Evolutionary conservation across 192 early-diverging fungal species (phyloP).

Genomic region (Linderina pennispora): DNA sequence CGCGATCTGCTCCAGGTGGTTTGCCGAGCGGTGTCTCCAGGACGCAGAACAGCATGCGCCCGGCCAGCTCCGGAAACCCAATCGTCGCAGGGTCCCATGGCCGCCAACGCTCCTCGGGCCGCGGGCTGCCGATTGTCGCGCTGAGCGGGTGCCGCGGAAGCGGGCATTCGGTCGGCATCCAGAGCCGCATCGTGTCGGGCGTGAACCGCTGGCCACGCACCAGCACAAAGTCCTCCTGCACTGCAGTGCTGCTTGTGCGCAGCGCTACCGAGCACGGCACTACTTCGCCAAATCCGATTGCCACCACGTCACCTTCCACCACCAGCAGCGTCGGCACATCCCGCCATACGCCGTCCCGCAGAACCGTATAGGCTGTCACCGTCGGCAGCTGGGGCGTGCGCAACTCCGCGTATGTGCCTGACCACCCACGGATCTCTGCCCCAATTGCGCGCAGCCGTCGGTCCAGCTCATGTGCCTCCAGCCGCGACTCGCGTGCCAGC

Average conservation of each 20-base stretch:
- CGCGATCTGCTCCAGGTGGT: slow-evolving; percentile 24
- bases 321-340: slow-evolving; percentile 54
- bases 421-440: slow-evolving; percentile 33
- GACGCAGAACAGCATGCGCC: slow-evolving; percentile 13
- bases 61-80: slow-evolving; percentile 11
- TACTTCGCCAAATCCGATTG: slow-evolving; percentile 77
- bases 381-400: slow-evolving; percentile 33
- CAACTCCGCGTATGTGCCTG: slow-evolving; percentile 29
- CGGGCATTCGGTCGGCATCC: neutral
- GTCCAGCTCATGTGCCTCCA: slow-evolving; percentile 31
- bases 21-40: slow-evolving; percentile 20
- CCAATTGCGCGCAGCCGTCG: slow-evolving; percentile 21
- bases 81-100: slow-evolving; percentile 9
- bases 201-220: slow-evolving; percentile 13
- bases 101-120: neutral
- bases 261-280: slow-evolving; percentile 63
- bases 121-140: no score
- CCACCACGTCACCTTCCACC: slow-evolving; percentile 81
- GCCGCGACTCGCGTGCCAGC: slow-evolving; percentile 15
- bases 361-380: slow-evolving; percentile 24
- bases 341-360: slow-evolving; percentile 37
- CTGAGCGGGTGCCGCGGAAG: neutral
- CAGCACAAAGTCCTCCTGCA: neutral
- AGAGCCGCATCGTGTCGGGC: slow-evolving; percentile 5
- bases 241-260: slow-evolving; percentile 4